Base-by-base conservation (phyloP, 495 filamentous ascomycete species). In the Sordaria brevicollis region DNA sequence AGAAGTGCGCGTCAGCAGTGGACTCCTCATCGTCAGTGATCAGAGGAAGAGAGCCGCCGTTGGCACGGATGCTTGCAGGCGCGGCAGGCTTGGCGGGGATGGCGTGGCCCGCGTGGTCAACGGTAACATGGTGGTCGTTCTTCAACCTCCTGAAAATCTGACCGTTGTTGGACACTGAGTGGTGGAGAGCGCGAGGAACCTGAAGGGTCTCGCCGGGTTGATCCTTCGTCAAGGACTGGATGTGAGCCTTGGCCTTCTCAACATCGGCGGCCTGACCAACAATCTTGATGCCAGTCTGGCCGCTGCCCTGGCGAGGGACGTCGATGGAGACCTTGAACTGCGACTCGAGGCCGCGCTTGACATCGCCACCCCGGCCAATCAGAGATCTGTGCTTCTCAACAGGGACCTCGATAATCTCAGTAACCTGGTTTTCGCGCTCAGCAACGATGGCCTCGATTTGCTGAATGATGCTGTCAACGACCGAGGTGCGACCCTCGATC, bases 351-450 rank as follows among this genome's bases (percentile, higher is more conserved):
- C 87, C 85, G 66, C 92, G 90, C 71, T 93, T 89, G 38, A 89
- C 89, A 67, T 95, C 92, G 67, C 95, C 95, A 70, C 93, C 93
- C 41, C 93, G 92, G 62, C 95, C 95, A 74, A 99, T 97, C 15
- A 99, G 86, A 10, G 92, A 84, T 36, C 93, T 87, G 77, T 98
- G 96, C 83, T 96, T 97, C 68, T 94, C 89, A 4, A 88, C 87
- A 29, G 93, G 88, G 25, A 98, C 89, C 5, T 96, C 93, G 49
- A 97, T 70, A n/a, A 80, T 83, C 70, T 90, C 90, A 5, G 87
- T 89, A 34, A 90, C 86, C 77, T 96, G 91, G 74, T 87, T 92
- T 74, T 92, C 89, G 33, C 92, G 90, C 78, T 97, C 88, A 21
- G 86, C 81, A 38, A 97, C 92, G 49, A 95, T 90, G 29, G 86